Base-by-base conservation (phyloP, 352 stramenopile species). In the Phytopythium chamaehyphon region DNA sequence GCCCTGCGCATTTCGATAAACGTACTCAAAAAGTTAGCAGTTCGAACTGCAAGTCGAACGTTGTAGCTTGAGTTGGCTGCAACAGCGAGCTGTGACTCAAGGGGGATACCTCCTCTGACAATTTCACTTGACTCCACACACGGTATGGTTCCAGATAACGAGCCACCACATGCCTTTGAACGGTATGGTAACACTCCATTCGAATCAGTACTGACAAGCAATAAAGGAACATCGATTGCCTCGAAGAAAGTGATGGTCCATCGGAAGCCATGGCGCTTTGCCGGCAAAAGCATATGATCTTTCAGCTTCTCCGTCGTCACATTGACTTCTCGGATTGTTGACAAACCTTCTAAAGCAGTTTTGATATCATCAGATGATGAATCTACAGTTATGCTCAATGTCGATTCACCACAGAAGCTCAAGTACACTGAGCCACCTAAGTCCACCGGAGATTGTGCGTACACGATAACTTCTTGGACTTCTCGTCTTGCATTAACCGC, bases 391-490 rank as follows among this genome's bases (percentile, higher is more conserved):
- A 94, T 67, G 1, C 47, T 43, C 3, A 62, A 39, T 1, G 84
- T 92, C 4, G 61, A 66, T 51, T 93, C 78, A 1, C 82, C 77
- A 36, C 69, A 84, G 55, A 92, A 81, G 19, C 62, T 79, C 24
- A 96, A 26, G 33, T 61, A 61, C n/a, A 95, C 51, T 0, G 54
- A 61, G 0, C 86, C 83, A 8, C 66, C 57, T 0, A 92, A 43
- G 39, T 90, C 79, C 5, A 87, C 63, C n/a, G 66, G 71, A 3
- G 72, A 89, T 24, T 66, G 61, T 0, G 61, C 72, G 28, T 76
- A 90, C 37, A 90, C 66, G 38, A 84, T 81, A 2, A 96, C 53
- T n/a, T 87, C 76, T 35, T 93, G 81, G 1, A 93, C 63, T 53
- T 92, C 83, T 14, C 60, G 49, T 12, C 55, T 16, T 0, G 75